Percentiles rank a stretch among this genome's conserved stretches.
Conservation (phyloP, 371 early-diverging fungal species). For the Zopfochytrium polystomum region DNA sequence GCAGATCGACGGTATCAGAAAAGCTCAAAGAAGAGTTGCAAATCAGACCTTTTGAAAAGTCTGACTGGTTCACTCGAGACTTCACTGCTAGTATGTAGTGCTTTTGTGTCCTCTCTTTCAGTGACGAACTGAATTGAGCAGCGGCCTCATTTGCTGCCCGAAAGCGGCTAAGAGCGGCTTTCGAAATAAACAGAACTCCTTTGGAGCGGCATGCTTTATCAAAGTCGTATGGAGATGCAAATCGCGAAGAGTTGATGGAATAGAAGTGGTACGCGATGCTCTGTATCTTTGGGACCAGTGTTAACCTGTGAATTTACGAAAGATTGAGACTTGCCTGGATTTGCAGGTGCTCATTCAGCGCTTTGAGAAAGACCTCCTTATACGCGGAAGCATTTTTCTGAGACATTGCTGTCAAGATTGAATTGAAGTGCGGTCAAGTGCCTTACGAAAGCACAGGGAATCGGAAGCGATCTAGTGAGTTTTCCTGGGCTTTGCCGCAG, state of each 20-base stretch:
- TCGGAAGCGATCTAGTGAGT: too few species aligned
- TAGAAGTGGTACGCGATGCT: background rate
- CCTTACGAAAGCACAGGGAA: too few species aligned
- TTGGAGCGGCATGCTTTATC: background rate
- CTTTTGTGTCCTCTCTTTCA: background rate
- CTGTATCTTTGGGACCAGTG: background rate
- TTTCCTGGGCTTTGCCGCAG: too few species aligned
- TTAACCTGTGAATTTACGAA: background rate
- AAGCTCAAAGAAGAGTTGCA: background rate
- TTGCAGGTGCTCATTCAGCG: background rate
- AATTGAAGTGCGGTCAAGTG: too few species aligned
- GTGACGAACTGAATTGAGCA: background rate
- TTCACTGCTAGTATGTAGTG: background rate
- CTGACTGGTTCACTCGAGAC: too few species aligned
- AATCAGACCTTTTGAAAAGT: too few species aligned
- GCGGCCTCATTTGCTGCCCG: background rate
- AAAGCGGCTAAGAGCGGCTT: background rate
- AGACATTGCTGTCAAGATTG: too few species aligned
- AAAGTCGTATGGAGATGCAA: background rate
- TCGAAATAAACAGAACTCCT: background rate
- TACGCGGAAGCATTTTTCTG: too few species aligned
- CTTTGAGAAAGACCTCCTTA: background rate
- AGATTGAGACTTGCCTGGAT: background rate
- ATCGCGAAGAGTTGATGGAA: background rate
- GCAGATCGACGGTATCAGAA: background rate